These are phyloP conservation scores for Naganishia sp. DNA, from an alignment of 1,284 basidiomycete species.

Conservation along the genomic window DNA sequence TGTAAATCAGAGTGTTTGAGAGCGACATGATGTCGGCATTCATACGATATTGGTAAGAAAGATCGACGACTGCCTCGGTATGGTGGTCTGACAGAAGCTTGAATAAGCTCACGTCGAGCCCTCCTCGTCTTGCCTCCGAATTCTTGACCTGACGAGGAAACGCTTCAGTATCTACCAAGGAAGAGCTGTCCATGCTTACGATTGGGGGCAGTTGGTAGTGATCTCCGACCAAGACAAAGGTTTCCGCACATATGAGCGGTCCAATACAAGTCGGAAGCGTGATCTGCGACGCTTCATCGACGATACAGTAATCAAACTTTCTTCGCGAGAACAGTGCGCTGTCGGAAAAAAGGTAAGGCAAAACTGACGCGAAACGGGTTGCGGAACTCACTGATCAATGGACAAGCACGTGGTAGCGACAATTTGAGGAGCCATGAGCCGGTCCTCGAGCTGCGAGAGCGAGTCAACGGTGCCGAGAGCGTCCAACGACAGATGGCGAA, in stretches of 20 bases:
- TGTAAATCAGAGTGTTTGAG: conserved; percentile 87
- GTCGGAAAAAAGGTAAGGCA: conserved; percentile 56
- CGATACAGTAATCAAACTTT: conserved; percentile 93
- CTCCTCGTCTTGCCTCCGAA: conserved; percentile 73
- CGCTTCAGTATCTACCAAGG: not conserved
- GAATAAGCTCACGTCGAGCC: conserved; percentile 88
- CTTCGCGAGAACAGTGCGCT: conserved; percentile 82
- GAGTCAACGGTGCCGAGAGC: conserved; percentile 62
- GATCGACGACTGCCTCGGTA: conserved; percentile 75
- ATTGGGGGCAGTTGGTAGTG: conserved; percentile 95
- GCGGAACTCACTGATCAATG: conserved; percentile 76
- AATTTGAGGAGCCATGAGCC: conserved; percentile 81
- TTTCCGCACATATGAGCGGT: conserved; percentile 83
- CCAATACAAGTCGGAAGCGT: conserved; percentile 93
- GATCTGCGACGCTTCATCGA: conserved; percentile 98
- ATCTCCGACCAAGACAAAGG: conserved; percentile 92
- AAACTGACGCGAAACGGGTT: not conserved
- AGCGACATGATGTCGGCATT: conserved; percentile 93
- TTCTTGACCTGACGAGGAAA: conserved; percentile 68
- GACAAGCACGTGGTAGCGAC: conserved; percentile 94
- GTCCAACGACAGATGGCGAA: conserved; percentile 69
- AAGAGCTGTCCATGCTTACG: conserved; percentile 55
- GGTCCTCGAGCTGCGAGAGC: conserved; percentile 74
- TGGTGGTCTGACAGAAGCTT: conserved; percentile 81
- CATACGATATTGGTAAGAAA: conserved; percentile 93